Percentiles rank a stretch among this genome's conserved stretches.
These are phyloP conservation scores for Chrysoporthe austroafricana DNA, from an alignment of 2,329 filamentous ascomycete species.

Conservation along the genomic window DNA sequence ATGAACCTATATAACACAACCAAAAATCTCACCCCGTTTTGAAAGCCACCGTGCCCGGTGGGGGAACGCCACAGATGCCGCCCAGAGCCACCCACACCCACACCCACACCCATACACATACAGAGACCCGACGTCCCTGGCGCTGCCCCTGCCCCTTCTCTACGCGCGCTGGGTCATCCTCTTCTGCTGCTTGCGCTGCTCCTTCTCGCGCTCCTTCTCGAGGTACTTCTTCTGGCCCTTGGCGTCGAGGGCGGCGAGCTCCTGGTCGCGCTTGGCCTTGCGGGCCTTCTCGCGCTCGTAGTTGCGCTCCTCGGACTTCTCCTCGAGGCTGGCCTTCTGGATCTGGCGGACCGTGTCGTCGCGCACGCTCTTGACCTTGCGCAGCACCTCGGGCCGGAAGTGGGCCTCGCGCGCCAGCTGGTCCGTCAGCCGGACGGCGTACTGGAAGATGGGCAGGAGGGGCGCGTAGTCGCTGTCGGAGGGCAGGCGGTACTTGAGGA, in stretches of 20 bases:
- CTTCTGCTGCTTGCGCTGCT: conserved; percentile 60
- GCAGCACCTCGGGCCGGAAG: conserved; percentile 88
- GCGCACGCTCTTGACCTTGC: conserved; percentile 79
- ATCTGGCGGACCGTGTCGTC: conserved; percentile 82
- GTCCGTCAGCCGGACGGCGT: conserved; percentile 86
- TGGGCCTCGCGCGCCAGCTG: conserved; percentile 74
- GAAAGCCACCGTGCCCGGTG: background rate
- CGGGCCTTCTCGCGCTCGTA: conserved; percentile 74
- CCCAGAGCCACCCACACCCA: background rate
- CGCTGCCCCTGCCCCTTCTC: background rate
- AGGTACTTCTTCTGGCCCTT: conserved; percentile 87
- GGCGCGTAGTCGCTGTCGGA: conserved; percentile 64
- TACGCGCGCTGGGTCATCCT: conserved; percentile 58
- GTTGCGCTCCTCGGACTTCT: conserved; percentile 78
- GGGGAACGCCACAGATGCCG: background rate
- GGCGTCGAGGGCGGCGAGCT: conserved; percentile 75
- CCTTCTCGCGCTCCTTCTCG: conserved; percentile 79
- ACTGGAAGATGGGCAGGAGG: conserved; percentile 75
- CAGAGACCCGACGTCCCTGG: background rate
- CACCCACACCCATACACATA: background rate
- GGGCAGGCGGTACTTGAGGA: conserved; percentile 74
- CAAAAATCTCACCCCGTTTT: background rate
- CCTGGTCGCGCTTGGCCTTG: conserved; percentile 87
- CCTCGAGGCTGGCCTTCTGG: conserved; percentile 76
- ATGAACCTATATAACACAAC: background rate